Evolutionary conservation across 2,329 filamentous ascomycete species (phyloP).

Genomic region (Sordariomycetes sp.): DNA sequence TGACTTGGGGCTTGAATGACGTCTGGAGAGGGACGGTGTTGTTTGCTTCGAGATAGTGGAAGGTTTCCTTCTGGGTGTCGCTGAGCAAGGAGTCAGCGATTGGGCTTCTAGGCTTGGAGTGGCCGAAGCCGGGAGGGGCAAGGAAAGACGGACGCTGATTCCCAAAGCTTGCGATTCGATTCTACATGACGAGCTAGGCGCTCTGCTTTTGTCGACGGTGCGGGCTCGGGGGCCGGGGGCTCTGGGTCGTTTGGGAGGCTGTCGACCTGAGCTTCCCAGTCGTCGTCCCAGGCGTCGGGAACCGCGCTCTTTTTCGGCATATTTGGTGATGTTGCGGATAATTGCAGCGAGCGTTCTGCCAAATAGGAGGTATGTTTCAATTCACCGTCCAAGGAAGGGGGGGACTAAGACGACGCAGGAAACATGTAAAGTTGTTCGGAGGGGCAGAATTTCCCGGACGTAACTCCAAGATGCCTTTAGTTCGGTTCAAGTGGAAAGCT

Average conservation of each 20-base stretch:
- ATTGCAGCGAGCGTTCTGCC: no score
- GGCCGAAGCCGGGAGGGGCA: conserved; percentile 1
- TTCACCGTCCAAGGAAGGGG: no score
- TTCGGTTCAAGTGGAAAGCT: no score
- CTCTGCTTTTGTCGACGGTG: conserved; percentile 60
- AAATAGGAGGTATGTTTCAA: no score
- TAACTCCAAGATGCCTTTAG: no score
- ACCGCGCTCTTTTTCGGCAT: conserved; percentile 37
- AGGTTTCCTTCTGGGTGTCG: conserved; percentile 59
- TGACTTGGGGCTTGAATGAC: conserved; percentile 73
- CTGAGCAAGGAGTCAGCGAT: conserved; percentile 28
- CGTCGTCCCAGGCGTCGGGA: conserved; percentile 81
- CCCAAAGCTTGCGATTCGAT: conserved; percentile 78
- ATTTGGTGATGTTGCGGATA: conserved; percentile 16
- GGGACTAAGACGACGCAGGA: no score
- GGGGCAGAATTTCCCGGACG: no score
- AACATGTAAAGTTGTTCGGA: no score
- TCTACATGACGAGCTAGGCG: conserved; percentile 73
- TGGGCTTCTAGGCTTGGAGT: conserved; percentile 1
- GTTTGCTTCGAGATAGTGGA: conserved; percentile 64
- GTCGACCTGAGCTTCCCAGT: conserved; percentile 79
- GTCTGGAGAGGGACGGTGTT: conserved; percentile 52
- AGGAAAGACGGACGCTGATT: conserved; percentile 60
- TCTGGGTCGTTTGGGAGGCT: conserved; percentile 18
- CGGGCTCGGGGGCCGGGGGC: conserved; percentile 18